Evolutionary conservation across 306 rosid species (phyloP).

Genomic region (Lablab purpureus): DNA sequence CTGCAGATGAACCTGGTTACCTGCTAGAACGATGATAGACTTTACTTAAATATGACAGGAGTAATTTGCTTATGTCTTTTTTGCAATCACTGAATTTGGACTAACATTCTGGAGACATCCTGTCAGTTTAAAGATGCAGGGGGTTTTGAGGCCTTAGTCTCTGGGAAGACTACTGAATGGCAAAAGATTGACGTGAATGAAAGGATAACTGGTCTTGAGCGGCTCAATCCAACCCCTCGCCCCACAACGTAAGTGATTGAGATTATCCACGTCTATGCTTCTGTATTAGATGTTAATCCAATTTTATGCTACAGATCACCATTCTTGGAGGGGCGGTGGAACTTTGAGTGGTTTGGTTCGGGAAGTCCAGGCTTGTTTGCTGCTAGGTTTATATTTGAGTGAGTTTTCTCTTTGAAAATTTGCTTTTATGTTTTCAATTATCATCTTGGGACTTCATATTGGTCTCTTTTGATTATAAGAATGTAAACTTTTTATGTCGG

Average conservation of each 20-base stretch:
- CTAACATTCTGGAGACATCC: conserved; percentile 36
- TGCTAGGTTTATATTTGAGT: conserved; percentile 74
- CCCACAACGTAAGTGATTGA: conserved; percentile 83
- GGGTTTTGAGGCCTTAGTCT: conserved; percentile 85
- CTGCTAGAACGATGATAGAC: neutral
- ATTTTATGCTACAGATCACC: conserved; percentile 85
- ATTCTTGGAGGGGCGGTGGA: conserved; percentile 94
- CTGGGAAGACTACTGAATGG: conserved; percentile 83
- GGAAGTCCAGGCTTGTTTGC: conserved; percentile 84
- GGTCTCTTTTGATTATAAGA: conserved; percentile 21
- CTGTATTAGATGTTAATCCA: conserved; percentile 50
- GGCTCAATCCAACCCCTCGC: conserved; percentile 95
- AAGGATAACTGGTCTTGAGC: conserved; percentile 92
- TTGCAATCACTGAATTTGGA: conserved; percentile 20
- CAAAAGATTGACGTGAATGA: conserved; percentile 92
- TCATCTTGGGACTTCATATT: conserved; percentile 11
- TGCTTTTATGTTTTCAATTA: conserved; percentile 23
- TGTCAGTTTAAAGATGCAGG: conserved; percentile 96
- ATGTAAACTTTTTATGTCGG: conserved; percentile 9
- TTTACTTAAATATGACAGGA: neutral
- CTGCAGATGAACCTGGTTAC: neutral
- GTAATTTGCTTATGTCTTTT: conserved; percentile 7
- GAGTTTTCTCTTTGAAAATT: conserved; percentile 53
- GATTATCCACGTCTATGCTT: conserved; percentile 10
- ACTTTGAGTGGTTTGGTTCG: conserved; percentile 93